A percentile compares a stretch with the other conserved stretches of the same genome.
Conservation (phyloP, 331 rosid species). For the Acacia pycnantha region DNA sequence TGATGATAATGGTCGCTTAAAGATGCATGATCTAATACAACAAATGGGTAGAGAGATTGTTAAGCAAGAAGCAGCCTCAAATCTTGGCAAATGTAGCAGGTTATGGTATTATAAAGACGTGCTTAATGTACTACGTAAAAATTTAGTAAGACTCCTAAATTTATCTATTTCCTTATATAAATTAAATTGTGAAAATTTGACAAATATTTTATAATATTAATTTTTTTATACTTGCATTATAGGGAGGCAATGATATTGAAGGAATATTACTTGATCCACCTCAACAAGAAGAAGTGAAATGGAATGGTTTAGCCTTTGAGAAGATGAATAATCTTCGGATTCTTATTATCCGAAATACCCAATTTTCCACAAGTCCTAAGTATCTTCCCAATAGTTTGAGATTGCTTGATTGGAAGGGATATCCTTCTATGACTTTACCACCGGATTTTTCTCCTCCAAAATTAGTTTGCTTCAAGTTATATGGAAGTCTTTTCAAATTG, state of each 20-base stretch:
- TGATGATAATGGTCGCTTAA: no score
- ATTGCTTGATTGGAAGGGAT: no score
- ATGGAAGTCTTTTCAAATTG: no score
- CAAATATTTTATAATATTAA: neutral
- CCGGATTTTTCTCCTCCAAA: no score
- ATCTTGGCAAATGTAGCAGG: neutral
- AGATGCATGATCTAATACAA: no score
- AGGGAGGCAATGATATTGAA: neutral
- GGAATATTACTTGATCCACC: neutral
- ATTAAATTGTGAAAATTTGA: no score
- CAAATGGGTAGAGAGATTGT: constrained; percentile 10
- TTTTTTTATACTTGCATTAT: neutral
- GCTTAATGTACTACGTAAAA: neutral
- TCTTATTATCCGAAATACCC: neutral
- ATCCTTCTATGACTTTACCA: no score
- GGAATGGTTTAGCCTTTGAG: neutral
- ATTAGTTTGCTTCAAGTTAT: no score
- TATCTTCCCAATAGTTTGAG: no score
- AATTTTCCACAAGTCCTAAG: neutral
- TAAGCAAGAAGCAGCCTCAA: neutral
- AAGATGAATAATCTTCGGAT: neutral
- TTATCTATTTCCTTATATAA: no score
- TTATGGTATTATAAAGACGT: neutral
- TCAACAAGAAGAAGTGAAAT: neutral
- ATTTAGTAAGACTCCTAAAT: neutral